phyloP scores from a whole-genome alignment of 1,284 basidiomycete species.

The Puccinia sorghi region DNA sequence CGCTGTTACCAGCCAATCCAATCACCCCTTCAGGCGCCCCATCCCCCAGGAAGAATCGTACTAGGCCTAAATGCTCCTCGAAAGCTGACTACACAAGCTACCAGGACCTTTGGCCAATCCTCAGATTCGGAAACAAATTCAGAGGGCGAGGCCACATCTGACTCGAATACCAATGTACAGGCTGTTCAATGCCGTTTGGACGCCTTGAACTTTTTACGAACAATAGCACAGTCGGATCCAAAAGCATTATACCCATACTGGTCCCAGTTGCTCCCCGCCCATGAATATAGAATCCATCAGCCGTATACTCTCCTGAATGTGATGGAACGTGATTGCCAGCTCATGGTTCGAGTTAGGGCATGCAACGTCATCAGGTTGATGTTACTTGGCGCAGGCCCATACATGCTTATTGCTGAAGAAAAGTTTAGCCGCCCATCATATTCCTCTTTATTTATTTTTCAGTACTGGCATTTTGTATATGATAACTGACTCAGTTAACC shows the following conservation, averaged over 20 bases:
- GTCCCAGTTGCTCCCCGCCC: constrained; percentile 38
- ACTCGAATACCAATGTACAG: not conserved
- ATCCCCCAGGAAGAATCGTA: constrained; percentile 1
- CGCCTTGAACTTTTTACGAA: constrained; percentile 34
- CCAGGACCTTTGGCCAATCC: not conserved
- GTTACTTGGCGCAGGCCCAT: constrained; percentile 19
- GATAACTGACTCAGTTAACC: not conserved
- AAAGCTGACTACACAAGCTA: not conserved
- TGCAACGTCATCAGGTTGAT: constrained; percentile 16
- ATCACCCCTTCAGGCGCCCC: not conserved
- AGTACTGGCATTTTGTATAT: not conserved
- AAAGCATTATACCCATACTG: constrained; percentile 48
- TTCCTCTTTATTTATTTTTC: not conserved
- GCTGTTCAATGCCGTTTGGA: constrained; percentile 43
- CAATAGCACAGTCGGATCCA: constrained; percentile 35
- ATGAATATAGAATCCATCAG: constrained; percentile 30
- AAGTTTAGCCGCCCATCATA: constrained; percentile 18
- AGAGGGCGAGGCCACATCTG: not conserved
- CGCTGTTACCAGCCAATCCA: constrained; percentile 30
- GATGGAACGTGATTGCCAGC: constrained; percentile 38
- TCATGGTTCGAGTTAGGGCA: constrained; percentile 42
- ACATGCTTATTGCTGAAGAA: constrained; percentile 46
- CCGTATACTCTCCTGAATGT: constrained; percentile 39
- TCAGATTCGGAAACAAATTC: constrained; percentile 27
- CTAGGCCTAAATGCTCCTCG: not conserved